Conservation (phyloP, 805 yeast genomes). For the Saturnispora dispora region DNA sequence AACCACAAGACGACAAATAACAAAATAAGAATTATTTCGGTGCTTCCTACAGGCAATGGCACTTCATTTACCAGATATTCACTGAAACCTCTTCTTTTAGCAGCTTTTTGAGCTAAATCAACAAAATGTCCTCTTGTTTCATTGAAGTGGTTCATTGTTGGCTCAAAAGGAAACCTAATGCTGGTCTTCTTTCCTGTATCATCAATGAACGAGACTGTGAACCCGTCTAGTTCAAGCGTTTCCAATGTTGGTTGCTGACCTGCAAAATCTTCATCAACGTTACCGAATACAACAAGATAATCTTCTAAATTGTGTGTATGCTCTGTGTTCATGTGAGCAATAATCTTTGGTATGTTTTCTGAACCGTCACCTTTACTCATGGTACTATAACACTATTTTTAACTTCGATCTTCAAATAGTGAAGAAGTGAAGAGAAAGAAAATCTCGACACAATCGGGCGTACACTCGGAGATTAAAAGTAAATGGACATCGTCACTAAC, state of each 20-base stretch:
- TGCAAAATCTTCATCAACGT: slow-evolving; percentile 11
- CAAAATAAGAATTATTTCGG: slow-evolving; percentile 28
- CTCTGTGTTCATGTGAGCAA: slow-evolving; percentile 73
- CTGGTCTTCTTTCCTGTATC: slow-evolving; percentile 26
- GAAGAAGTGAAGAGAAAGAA: background rate
- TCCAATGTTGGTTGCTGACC: slow-evolving; percentile 35
- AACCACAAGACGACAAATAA: slow-evolving; percentile 4
- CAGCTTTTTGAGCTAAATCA: slow-evolving; percentile 69
- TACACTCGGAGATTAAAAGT: background rate
- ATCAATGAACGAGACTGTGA: slow-evolving; percentile 33
- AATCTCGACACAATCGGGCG: background rate
- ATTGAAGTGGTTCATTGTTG: slow-evolving; percentile 34
- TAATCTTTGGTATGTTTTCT: slow-evolving; percentile 33
- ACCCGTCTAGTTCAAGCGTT: slow-evolving; percentile 34
- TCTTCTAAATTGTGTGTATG: slow-evolving; percentile 68
- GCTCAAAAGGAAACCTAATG: slow-evolving; percentile 37
- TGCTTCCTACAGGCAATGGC: slow-evolving; percentile 29
- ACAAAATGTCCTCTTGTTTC: slow-evolving; percentile 51
- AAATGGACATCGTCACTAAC: background rate
- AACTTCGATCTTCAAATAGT: background rate
- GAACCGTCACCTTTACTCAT: background rate
- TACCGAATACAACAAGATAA: slow-evolving; percentile 53
- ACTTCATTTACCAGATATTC: slow-evolving; percentile 26
- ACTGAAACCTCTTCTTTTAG: slow-evolving; percentile 50
- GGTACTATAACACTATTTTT: too few species aligned